Evolutionary conservation across 108 stramenopile genomes (phyloP), one percentile per base, ranked within the genome.

Genomic region (Cyclotella baltica): DNA sequence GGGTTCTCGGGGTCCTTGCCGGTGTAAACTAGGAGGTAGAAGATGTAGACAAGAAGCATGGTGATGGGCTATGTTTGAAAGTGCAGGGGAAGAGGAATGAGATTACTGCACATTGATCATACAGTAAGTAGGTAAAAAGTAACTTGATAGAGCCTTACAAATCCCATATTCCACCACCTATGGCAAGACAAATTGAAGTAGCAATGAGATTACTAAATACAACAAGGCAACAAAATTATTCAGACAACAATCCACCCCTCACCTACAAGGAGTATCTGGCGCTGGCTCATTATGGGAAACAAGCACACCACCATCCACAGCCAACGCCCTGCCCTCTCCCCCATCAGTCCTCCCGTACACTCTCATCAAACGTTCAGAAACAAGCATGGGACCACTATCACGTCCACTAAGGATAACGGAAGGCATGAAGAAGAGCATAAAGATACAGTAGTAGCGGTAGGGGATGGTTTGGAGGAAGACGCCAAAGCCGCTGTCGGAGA

Each of bases 371-470:
- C 89, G 77, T 63, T 93, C 92, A 4, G 92, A 88, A 43, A 89
- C 59, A 9, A 90, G 72, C 92, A 93, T 89, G 13, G 89, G 86
- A 22, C 89, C 89, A 36, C 83, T 83, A 57, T 89, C 92, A 28
- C 90, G 83, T 31, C 85, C 71, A 58, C 75, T 37, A 11, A 80
- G 1, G 35, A 80, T 75, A n/a, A 67, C 30, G 0, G 64, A 30
- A 20, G 78, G 65, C 43, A 84, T 67, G 31, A 84, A 58, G 37
- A 82, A 35, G 16, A 87, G 61, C 77, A 84, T 71, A 40, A 59
- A 84, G 4, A 83, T 74, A 40, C 78, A 76, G 51, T 89, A 92
- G 65, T 85, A 92, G 18, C 87, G 74, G 71, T 88, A 89, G n/a
- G 68, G 67, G 56, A 89, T 85, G 19, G 85, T 86, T 66, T 81